Conservation (phyloP, 1,139 yeast genomes). For the Lodderomyces parapsilosis region DNA sequence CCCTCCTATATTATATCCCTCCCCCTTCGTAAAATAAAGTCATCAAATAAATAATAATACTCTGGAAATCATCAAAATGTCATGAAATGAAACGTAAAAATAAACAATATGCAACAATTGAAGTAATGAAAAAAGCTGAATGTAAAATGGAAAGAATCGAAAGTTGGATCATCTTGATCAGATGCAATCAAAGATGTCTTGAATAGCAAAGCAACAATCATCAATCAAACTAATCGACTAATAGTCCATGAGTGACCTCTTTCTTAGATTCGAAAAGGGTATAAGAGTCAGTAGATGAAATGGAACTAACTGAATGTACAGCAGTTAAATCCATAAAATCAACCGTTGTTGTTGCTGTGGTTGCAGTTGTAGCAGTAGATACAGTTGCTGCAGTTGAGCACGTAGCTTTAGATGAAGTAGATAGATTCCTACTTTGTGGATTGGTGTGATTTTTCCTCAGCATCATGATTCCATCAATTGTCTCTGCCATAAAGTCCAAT, state of each 20-base stretch:
- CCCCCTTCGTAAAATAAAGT: neutral
- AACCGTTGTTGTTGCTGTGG: neutral
- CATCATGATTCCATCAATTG: conserved; percentile 12
- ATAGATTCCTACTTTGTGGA: neutral
- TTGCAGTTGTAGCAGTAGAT: neutral
- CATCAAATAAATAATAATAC: neutral
- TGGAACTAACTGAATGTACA: neutral
- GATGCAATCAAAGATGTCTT: neutral
- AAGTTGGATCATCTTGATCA: too few relatives aligned
- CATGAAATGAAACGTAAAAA: neutral
- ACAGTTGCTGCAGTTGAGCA: neutral
- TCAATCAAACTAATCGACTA: too few relatives aligned
- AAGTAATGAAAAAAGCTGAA: too few relatives aligned
- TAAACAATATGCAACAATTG: too few relatives aligned
- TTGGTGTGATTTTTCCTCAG: neutral
- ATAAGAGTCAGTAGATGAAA: conserved; percentile 1
- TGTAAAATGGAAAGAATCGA: too few relatives aligned
- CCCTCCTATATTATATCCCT: neutral
- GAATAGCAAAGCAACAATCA: neutral
- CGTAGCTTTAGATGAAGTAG: neutral
- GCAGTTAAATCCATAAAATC: neutral
- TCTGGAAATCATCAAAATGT: neutral
- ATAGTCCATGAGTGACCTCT: too few relatives aligned
- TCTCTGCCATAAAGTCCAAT: conserved; percentile 12
- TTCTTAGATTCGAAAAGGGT: neutral